Percentiles rank a stretch among this genome's conserved stretches.
These are phyloP conservation scores for Mortierella sp. DNA, from an alignment of 371 early-diverging fungal genomes.

Conservation along the genomic window DNA sequence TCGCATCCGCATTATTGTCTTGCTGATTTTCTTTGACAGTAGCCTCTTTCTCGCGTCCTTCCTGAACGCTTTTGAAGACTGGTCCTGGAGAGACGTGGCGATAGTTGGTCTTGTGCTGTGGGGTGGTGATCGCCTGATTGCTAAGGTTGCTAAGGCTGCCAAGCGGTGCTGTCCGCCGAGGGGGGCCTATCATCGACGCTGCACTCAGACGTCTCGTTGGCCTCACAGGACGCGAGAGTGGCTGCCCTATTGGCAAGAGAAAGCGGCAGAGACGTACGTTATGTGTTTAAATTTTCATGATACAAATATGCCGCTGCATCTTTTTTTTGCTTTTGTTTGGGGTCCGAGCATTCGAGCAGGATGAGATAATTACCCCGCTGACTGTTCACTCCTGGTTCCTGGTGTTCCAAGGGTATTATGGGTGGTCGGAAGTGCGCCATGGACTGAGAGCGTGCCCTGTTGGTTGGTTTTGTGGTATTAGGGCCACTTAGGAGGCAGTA, in stretches of 20 bases:
- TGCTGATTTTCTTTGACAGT: constrained; percentile 12
- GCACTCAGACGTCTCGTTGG: constrained; percentile 27
- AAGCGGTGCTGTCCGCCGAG: constrained; percentile 22
- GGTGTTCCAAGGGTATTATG: constrained; percentile 18
- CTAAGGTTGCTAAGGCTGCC: constrained; percentile 15
- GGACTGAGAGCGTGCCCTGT: constrained; percentile 39
- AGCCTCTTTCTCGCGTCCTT: constrained; percentile 21
- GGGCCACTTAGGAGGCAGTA: constrained; percentile 6
- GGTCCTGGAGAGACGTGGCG: constrained; percentile 39
- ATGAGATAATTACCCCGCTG: constrained; percentile 15
- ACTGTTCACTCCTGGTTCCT: constrained; percentile 2
- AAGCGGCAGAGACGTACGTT: neutral
- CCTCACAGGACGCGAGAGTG: constrained; percentile 8
- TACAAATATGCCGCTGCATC: no score
- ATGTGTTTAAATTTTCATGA: neutral
- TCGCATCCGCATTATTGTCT: neutral
- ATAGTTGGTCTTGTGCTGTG: constrained; percentile 38
- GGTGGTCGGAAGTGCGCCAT: constrained; percentile 46
- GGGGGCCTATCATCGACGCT: constrained; percentile 33
- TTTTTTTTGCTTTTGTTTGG: no score
- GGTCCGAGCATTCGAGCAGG: neutral
- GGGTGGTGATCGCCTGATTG: neutral
- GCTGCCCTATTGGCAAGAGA: neutral
- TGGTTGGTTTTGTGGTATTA: constrained; percentile 10
- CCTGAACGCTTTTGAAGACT: constrained; percentile 32